phyloP scores from a whole-genome alignment of 2,329 filamentous ascomycete genomes.

The Xylariaceae sp. region DNA sequence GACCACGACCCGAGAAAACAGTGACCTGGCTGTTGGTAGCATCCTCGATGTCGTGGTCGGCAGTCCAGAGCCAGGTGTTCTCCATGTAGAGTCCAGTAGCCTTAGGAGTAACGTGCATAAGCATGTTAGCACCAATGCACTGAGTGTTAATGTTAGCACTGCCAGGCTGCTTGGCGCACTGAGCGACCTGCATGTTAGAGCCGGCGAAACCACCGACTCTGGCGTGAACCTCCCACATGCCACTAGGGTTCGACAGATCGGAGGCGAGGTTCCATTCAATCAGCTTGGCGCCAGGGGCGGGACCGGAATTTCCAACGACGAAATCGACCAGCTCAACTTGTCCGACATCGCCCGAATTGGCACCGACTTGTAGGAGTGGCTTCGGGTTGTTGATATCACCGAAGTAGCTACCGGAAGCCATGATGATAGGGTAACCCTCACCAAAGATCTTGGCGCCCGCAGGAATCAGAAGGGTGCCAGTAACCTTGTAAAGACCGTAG shows the following conservation, averaged over 20 bases:
- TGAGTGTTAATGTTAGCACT: conserved; percentile 27
- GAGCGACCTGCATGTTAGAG: conserved; percentile 60
- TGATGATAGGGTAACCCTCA: conserved; percentile 37
- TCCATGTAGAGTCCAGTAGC: conserved; percentile 36
- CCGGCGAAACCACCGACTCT: conserved; percentile 68
- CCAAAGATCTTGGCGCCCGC: conserved; percentile 35
- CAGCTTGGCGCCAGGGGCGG: conserved; percentile 61
- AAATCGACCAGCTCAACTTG: conserved; percentile 67
- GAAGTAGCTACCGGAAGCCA: conserved; percentile 53
- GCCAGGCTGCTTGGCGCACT: conserved; percentile 54
- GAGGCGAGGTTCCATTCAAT: conserved; percentile 67
- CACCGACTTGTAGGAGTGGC: conserved; percentile 62
- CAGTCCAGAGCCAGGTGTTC: conserved; percentile 43
- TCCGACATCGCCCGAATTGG: conserved; percentile 53
- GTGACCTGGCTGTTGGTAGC: conserved; percentile 44
- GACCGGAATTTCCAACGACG: conserved; percentile 63
- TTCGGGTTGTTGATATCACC: conserved; percentile 53
- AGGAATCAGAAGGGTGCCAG: conserved; percentile 43
- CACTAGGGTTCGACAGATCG: conserved; percentile 37
- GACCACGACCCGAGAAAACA: conserved; percentile 48
- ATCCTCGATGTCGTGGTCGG: conserved; percentile 53
- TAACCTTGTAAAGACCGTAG: conserved; percentile 50
- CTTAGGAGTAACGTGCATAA: conserved; percentile 35
- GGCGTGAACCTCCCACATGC: conserved; percentile 71
- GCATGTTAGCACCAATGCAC: conserved; percentile 38